Conservation (phyloP, 1,284 basidiomycete genomes). For the Ganoderma resinaceum region DNA sequence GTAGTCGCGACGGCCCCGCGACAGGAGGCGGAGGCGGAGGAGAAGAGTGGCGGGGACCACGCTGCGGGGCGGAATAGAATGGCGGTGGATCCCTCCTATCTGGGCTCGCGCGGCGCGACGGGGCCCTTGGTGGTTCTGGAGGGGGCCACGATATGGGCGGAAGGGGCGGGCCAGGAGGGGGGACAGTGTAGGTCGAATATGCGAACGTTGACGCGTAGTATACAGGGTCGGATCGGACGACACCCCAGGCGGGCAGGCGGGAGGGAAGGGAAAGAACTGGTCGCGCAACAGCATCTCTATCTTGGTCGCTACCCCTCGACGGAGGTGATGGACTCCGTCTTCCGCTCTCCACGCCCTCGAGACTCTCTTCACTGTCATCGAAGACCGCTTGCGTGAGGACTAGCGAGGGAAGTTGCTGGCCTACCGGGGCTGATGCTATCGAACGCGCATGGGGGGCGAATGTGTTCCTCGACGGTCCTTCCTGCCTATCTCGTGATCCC, state of each 20-base stretch:
- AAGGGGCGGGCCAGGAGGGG: slow-evolving; percentile 24
- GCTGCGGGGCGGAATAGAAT: background rate
- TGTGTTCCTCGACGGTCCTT: slow-evolving; percentile 16
- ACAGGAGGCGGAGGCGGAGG: slow-evolving; percentile 14
- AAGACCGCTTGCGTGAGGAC: slow-evolving; percentile 28
- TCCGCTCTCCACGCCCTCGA: slow-evolving; percentile 11
- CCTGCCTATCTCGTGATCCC: slow-evolving; percentile 14
- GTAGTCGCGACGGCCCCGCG: slow-evolving; percentile 25
- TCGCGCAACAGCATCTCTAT: slow-evolving; percentile 12
- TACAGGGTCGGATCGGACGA: slow-evolving; percentile 24
- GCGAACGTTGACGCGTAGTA: slow-evolving; percentile 22
- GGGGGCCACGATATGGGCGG: slow-evolving; percentile 26
- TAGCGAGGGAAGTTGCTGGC: slow-evolving; percentile 21
- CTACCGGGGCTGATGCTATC: slow-evolving; percentile 21
- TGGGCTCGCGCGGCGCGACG: slow-evolving; percentile 7
- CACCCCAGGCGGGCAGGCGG: slow-evolving; percentile 15
- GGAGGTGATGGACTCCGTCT: slow-evolving; percentile 21
- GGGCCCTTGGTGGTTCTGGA: slow-evolving; percentile 5
- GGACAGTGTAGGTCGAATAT: slow-evolving; percentile 11
- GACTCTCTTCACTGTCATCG: slow-evolving; percentile 13
- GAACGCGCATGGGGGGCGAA: slow-evolving; percentile 9
- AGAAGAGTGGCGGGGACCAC: background rate
- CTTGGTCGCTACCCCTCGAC: slow-evolving; percentile 6
- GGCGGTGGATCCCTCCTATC: slow-evolving; percentile 23
- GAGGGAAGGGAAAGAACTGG: slow-evolving; percentile 15